phyloP scores from a whole-genome alignment of 352 stramenopile species.

The Globisporangium cystogenes region DNA sequence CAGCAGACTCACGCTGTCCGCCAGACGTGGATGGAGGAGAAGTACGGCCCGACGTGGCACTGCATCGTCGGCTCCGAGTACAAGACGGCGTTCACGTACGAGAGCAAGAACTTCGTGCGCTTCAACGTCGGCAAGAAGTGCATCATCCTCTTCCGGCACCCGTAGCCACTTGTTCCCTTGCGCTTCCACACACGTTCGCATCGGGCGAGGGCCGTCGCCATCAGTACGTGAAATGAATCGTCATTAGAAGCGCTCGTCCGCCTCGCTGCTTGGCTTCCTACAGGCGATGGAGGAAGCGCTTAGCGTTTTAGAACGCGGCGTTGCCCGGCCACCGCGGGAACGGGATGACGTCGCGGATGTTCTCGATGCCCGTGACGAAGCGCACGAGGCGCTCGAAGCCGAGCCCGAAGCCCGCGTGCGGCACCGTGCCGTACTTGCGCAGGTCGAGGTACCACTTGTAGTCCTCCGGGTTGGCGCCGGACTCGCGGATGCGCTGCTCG shows the following conservation, averaged over 20 bases:
- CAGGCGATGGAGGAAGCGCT: not conserved
- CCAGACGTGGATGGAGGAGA: conserved; percentile 44
- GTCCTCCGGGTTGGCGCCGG: conserved; percentile 70
- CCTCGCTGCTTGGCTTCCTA: not conserved
- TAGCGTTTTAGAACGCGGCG: conserved; percentile 76
- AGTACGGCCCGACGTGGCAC: conserved; percentile 59
- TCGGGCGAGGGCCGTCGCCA: not conserved
- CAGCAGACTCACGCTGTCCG: too few relatives aligned
- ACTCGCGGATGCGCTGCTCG: conserved; percentile 58
- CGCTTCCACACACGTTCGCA: too few relatives aligned
- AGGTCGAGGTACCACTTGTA: conserved; percentile 99
- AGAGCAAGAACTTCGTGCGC: conserved; percentile 83
- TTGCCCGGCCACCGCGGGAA: conserved; percentile 95
- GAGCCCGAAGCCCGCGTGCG: conserved; percentile 96
- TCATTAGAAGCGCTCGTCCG: not conserved
- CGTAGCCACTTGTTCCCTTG: too few relatives aligned
- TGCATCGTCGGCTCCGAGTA: conserved; percentile 77
- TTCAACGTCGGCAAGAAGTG: conserved; percentile 85
- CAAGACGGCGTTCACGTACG: conserved; percentile 68
- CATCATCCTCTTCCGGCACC: conserved; percentile 77
- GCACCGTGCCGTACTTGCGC: conserved; percentile 94
- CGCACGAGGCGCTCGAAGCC: conserved; percentile 98
- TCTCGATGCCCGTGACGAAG: conserved; percentile 97
- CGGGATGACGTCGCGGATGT: conserved; percentile 98
- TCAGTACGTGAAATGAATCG: conserved; percentile 5